A percentile compares a stretch with the other conserved stretches of the same genome.
Evolutionary conservation across 768 basidiomycete genomes (phyloP).

Genomic region (Albatrellus ellisii): DNA sequence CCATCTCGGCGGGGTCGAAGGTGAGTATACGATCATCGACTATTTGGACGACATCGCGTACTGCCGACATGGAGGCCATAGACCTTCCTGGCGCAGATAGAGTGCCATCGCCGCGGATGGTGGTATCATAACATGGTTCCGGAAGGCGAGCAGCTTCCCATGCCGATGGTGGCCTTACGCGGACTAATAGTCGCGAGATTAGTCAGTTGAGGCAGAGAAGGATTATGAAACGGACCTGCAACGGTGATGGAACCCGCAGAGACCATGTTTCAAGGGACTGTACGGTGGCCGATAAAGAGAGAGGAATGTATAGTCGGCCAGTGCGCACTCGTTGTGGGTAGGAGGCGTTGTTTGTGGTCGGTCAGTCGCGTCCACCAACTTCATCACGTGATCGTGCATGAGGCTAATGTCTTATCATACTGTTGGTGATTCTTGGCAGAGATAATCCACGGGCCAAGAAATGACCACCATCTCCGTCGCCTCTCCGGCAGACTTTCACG

Average conservation of each 20-base stretch:
- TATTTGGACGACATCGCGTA: constrained; percentile 74
- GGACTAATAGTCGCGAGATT: constrained; percentile 37
- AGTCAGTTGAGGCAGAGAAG: neutral
- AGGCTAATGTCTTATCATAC: neutral
- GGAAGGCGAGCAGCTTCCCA: constrained; percentile 83
- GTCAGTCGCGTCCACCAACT: neutral
- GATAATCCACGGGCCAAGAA: too few species aligned
- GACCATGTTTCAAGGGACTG: constrained; percentile 36
- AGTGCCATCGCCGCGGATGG: constrained; percentile 75
- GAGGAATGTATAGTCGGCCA: neutral
- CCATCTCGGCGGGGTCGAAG: constrained; percentile 91
- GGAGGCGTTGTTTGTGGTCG: neutral
- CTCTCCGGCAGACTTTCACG: constrained; percentile 89
- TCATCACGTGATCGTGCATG: constrained; percentile 1
- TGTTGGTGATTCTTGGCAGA: too few species aligned
- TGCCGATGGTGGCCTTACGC: constrained; percentile 77
- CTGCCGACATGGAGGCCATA: constrained; percentile 37
- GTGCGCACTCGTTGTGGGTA: neutral
- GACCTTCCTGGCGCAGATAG: constrained; percentile 52
- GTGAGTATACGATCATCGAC: constrained; percentile 91
- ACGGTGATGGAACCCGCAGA: constrained; percentile 82
- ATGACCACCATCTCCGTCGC: constrained; percentile 30
- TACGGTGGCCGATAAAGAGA: constrained; percentile 1
- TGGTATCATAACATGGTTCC: constrained; percentile 53
- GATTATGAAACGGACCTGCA: constrained; percentile 39